These are phyloP conservation scores for Vitis hybrid DNA, from an alignment of 177 flowering plant genomes.

Conservation along the genomic window DNA sequence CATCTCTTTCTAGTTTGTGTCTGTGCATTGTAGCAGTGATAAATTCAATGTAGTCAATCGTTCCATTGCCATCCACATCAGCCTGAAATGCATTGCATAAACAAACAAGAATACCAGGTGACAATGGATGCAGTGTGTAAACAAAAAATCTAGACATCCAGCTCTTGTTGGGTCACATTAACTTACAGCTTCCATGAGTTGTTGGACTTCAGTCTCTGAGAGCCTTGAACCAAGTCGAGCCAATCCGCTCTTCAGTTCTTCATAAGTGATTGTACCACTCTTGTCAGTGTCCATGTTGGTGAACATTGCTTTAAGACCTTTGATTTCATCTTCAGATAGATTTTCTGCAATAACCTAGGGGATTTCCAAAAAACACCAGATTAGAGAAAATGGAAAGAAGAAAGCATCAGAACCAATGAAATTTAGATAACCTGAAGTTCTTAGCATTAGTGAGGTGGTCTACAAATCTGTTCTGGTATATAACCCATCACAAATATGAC, in stretches of 20 bases:
- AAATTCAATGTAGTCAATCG: constrained; percentile 70
- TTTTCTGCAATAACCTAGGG: constrained; percentile 60
- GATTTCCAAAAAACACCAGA: constrained; percentile 6
- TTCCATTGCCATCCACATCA: constrained; percentile 73
- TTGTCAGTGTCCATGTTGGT: constrained; percentile 61
- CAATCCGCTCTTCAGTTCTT: constrained; percentile 62
- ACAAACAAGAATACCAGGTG: not conserved
- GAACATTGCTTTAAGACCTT: constrained; percentile 59
- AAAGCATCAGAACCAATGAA: not conserved
- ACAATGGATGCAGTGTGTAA: constrained; percentile 7
- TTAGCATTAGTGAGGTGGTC: too few relatives aligned
- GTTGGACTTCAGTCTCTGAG: constrained; percentile 58
- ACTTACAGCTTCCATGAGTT: constrained; percentile 69
- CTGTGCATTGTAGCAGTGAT: constrained; percentile 73
- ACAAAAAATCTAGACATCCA: not conserved
- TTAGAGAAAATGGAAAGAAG: not conserved
- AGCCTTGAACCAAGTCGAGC: constrained; percentile 58
- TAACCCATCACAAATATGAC: too few relatives aligned
- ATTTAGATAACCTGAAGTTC: not conserved
- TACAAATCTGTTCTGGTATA: too few relatives aligned
- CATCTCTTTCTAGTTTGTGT: constrained; percentile 60
- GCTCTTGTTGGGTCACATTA: not conserved
- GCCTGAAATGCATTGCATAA: constrained; percentile 41
- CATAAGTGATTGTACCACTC: constrained; percentile 66
- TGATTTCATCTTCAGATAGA: constrained; percentile 57